Conservation (phyloP, 2,329 filamentous ascomycete species). For the Arthrobotrys megalospora region DNA sequence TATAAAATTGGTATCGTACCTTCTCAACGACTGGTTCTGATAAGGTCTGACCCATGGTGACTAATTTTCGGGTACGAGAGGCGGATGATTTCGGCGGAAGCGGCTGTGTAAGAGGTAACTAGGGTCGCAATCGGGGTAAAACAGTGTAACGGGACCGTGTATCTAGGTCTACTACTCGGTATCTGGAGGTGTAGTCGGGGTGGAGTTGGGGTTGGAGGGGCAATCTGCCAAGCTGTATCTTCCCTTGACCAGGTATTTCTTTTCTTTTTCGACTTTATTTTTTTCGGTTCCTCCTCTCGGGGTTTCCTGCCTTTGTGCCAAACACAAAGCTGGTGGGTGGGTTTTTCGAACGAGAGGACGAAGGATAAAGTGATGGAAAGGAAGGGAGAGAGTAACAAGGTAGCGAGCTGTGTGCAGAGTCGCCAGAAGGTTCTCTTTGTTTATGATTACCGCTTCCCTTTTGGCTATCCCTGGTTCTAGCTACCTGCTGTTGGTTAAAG, state of each 20-base stretch:
- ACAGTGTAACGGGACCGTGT: not conserved
- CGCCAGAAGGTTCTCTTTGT: conserved; percentile 15
- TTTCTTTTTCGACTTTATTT: not conserved
- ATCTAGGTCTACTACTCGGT: conserved; percentile 11
- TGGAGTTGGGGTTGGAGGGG: conserved; percentile 3
- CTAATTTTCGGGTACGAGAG: conserved; percentile 64
- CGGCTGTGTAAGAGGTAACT: not conserved
- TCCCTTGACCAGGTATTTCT: not conserved
- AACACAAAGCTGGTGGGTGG: not conserved
- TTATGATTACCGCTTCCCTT: conserved; percentile 5
- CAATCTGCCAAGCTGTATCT: conserved; percentile 9
- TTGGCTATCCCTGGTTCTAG: conserved; percentile 25
- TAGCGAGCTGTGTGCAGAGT: conserved; percentile 28
- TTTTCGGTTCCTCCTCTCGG: not conserved
- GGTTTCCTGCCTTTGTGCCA: not conserved
- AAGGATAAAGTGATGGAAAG: not conserved
- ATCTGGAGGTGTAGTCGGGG: conserved; percentile 10
- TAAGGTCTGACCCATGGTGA: conserved; percentile 96
- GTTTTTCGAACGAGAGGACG: conserved; percentile 4
- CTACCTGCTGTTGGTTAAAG: conserved; percentile 6
- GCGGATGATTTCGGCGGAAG: conserved; percentile 2
- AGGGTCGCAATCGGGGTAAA: conserved; percentile 1
- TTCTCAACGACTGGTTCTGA: conserved; percentile 99
- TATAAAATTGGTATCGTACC: conserved; percentile 73
- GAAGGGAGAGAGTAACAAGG: not conserved